Base-by-base conservation (phyloP, 306 rosid genomes). In the Rosa chinensis region DNA sequence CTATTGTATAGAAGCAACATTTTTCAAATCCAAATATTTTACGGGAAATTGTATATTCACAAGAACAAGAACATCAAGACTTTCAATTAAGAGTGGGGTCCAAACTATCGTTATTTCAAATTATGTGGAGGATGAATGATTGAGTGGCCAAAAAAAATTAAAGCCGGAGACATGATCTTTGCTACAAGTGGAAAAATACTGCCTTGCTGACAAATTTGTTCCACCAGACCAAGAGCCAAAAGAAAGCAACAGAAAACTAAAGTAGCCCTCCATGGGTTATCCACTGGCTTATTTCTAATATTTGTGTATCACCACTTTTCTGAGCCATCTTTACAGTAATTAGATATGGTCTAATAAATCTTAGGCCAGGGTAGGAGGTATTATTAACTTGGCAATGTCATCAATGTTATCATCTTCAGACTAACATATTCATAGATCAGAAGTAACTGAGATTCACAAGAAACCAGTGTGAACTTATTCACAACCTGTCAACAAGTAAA, bases 271-370 rank as follows among this genome's bases (percentile, higher is more conserved):
- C 61, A 56, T 58, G 47, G 66, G 11, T 48, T 45, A 50, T 20
- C 76, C 62, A 44, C 62, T 10, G 70, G 50, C 70, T 23, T 49
- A 40, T 53, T 74, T 78, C 52, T 17, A 69, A 70, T 37, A 11
- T 44, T n/a, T 45, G 61, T 20, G 78, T 28, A 10, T 2, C 48
- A 76, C 72, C 28, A 76, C 80, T 70, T 81, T 48, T 70, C 47
- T 67, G 1, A 59, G 59, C 40, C 17, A 48, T 53, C 37, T 37
- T 40, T 9, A 44, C 52, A 13, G 5, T 17, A 20, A 59, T 3
- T 23, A 58, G 71, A 69, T 45, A 56, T 2, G n/a, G 47, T 7
- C 64, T 55, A 45, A 4, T 10, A 62, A 74, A 56, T 70, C 56
- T 21, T 5, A 20, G 11, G 28, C 50, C 48, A 62, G 12, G 20